Percentiles rank a stretch among this genome's conserved stretches.
phyloP scores from a whole-genome alignment of 371 early-diverging fungal species.

The Mucor circinelloides region DNA sequence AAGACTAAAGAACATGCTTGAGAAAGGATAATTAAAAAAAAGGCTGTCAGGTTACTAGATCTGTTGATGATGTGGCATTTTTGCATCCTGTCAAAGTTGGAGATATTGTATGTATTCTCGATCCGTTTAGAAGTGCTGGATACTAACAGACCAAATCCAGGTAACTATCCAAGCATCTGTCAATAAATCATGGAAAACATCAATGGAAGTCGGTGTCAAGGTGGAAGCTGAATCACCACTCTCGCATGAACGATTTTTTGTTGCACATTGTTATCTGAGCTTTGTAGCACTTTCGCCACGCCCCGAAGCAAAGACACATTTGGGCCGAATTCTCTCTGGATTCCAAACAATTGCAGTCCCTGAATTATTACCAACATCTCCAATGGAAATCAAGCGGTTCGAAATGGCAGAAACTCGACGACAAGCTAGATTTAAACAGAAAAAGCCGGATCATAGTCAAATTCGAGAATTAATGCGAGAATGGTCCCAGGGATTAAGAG shows the following conservation, averaged over 20 bases:
- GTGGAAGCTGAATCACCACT: constrained; percentile 72
- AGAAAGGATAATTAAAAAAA: not conserved
- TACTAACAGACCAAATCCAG: constrained; percentile 10
- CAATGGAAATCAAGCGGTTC: constrained; percentile 52
- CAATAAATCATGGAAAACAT: constrained; percentile 74
- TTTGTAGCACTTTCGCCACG: constrained; percentile 68
- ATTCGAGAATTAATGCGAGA: constrained; percentile 40
- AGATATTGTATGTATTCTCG: constrained; percentile 50
- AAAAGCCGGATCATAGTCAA: constrained; percentile 9
- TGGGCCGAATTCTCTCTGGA: constrained; percentile 38
- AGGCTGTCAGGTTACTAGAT: constrained; percentile 59
- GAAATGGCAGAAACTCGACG: constrained; percentile 64
- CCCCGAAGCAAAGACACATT: constrained; percentile 34
- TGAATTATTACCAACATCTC: constrained; percentile 41
- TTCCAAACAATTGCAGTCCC: constrained; percentile 51
- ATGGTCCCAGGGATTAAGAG: constrained; percentile 46
- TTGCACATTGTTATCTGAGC: constrained; percentile 73
- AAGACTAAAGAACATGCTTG: not conserved
- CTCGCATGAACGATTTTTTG: constrained; percentile 63
- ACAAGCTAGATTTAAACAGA: constrained; percentile 30
- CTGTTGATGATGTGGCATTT: constrained; percentile 73
- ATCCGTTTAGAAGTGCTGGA: not conserved
- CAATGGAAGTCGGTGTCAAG: constrained; percentile 73
- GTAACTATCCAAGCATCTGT: constrained; percentile 66
- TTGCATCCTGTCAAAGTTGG: constrained; percentile 68